Conservation (phyloP, 2,329 filamentous ascomycete genomes). For the Dactylella cylindrospora region DNA sequence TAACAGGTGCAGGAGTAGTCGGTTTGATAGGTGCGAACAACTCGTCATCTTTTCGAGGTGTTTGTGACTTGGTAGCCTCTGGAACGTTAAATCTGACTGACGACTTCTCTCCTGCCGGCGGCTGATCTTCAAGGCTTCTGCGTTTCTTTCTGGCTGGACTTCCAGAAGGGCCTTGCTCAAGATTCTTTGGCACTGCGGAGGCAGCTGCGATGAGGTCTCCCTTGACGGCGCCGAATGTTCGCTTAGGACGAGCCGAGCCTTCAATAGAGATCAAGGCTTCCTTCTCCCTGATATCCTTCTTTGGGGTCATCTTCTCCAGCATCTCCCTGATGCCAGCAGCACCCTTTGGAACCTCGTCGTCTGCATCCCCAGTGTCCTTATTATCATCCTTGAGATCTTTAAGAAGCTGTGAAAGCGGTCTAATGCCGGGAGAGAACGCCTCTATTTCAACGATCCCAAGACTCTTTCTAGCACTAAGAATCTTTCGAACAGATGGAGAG, state of each 20-base stretch:
- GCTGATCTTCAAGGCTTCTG: constrained; percentile 37
- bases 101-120: constrained; percentile 18
- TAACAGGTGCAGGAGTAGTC: neutral
- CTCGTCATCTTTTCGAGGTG: constrained; percentile 13
- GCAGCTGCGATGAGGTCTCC: constrained; percentile 36
- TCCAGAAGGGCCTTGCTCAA: constrained; percentile 14
- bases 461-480: constrained; percentile 70
- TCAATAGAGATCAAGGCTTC: constrained; percentile 47
- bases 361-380: constrained; percentile 61
- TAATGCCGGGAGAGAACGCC: constrained; percentile 62
- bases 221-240: constrained; percentile 37
- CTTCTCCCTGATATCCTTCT: constrained; percentile 59
- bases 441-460: constrained; percentile 60
- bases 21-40: constrained; percentile 24
- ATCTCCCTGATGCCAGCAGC: constrained; percentile 58
- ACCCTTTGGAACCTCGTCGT: constrained; percentile 65
- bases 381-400: constrained; percentile 45
- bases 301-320: constrained; percentile 72
- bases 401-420: constrained; percentile 45
- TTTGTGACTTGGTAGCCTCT: constrained; percentile 11
- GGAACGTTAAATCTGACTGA: constrained; percentile 32
- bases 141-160: constrained; percentile 42
- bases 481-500: constrained; percentile 70
- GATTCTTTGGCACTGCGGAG: constrained; percentile 4
- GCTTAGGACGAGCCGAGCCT: constrained; percentile 25